phyloP scores from a whole-genome alignment of 306 rosid genomes.

The Dryas drummondii region DNA sequence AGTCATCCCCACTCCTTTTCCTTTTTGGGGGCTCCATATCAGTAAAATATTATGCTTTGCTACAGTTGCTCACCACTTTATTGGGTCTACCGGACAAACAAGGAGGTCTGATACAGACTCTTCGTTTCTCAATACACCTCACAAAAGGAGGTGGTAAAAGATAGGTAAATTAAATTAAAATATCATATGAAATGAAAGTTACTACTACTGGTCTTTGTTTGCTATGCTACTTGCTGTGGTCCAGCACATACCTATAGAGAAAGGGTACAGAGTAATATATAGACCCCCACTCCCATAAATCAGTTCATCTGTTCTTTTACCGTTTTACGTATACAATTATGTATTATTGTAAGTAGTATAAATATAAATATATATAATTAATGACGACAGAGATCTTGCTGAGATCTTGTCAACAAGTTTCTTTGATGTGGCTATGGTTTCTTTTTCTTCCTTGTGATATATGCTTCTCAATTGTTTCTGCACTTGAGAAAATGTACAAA shows the following conservation, averaged over 20 bases:
- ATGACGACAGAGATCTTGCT: constrained; percentile 44
- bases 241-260: constrained; percentile 44
- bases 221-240: constrained; percentile 39
- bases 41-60: constrained; percentile 8
- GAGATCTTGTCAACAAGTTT: constrained; percentile 51
- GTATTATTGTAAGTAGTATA: constrained; percentile 78
- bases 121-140: neutral
- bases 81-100: neutral
- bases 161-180: constrained; percentile 29
- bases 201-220: constrained; percentile 6
- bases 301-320: constrained; percentile 55
- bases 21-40: constrained; percentile 19
- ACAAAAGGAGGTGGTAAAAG: constrained; percentile 4
- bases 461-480: constrained; percentile 65
- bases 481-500: constrained; percentile 11
- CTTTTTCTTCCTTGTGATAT: constrained; percentile 37
- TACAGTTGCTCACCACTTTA: constrained; percentile 9
- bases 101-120: constrained; percentile 8
- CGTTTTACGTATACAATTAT: constrained; percentile 48
- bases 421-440: constrained; percentile 53
- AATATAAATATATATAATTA: constrained; percentile 27
- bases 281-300: constrained; percentile 50
- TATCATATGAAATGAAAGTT: neutral
- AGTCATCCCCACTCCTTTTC: constrained; percentile 37
- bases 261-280: constrained; percentile 28